These are phyloP conservation scores for Beauveria sp. DNA, from an alignment of 2,329 filamentous ascomycete species.

Conservation along the genomic window DNA sequence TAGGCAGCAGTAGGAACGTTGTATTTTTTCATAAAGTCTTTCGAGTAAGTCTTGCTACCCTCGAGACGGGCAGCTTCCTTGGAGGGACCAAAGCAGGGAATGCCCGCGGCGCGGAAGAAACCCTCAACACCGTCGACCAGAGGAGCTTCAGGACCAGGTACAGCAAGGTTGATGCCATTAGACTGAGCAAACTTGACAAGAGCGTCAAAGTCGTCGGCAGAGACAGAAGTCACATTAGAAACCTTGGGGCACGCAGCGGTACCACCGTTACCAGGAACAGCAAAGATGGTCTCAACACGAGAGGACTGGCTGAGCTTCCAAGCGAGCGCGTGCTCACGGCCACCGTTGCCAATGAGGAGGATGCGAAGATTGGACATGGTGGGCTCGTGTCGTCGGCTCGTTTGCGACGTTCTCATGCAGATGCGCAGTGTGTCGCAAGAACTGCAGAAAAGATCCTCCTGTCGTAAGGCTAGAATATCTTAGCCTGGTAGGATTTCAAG, in stretches of 20 bases:
- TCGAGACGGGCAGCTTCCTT: slow-evolving; percentile 83
- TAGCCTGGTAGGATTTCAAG: not conserved
- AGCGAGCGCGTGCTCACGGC: slow-evolving; percentile 86
- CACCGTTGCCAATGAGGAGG: slow-evolving; percentile 86
- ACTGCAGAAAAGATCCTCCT: not conserved
- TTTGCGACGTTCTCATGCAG: not conserved
- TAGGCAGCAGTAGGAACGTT: slow-evolving; percentile 86
- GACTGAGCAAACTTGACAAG: slow-evolving; percentile 69
- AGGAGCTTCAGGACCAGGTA: slow-evolving; percentile 89
- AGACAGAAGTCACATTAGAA: slow-evolving; percentile 61
- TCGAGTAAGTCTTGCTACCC: slow-evolving; percentile 93
- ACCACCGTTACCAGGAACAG: slow-evolving; percentile 75
- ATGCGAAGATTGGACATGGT: slow-evolving; percentile 48
- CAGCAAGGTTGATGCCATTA: slow-evolving; percentile 69
- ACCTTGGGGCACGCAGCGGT: slow-evolving; percentile 65
- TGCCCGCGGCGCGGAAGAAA: slow-evolving; percentile 66
- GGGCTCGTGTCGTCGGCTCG: not conserved
- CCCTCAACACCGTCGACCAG: slow-evolving; percentile 84
- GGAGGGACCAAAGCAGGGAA: slow-evolving; percentile 79
- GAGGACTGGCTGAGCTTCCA: slow-evolving; percentile 88
- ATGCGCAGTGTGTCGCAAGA: not conserved
- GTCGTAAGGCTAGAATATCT: not conserved
- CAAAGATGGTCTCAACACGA: slow-evolving; percentile 72
- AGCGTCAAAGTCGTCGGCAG: slow-evolving; percentile 67
- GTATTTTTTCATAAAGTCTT: slow-evolving; percentile 93